These are phyloP conservation scores for Pichia nakasei DNA, from an alignment of 805 yeast species.

Conservation along the genomic window DNA sequence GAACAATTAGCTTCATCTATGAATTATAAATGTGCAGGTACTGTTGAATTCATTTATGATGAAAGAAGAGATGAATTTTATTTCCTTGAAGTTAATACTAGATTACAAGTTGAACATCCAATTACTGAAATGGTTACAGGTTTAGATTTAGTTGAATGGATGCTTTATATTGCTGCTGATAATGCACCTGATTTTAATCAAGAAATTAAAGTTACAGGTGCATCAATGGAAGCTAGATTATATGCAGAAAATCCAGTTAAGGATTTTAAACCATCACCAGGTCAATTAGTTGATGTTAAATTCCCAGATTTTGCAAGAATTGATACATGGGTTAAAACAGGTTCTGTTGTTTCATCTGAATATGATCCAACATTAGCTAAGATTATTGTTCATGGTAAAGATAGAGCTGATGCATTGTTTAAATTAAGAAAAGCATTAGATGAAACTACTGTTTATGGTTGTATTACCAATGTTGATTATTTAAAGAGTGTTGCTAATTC, in stretches of 20 bases:
- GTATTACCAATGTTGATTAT: constrained; percentile 84
- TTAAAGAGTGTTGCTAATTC: constrained; percentile 79
- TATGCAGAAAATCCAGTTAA: constrained; percentile 97
- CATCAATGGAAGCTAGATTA: constrained; percentile 92
- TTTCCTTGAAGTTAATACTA: constrained; percentile 91
- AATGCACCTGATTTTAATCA: constrained; percentile 70
- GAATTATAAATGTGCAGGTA: constrained; percentile 95
- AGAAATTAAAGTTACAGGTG: constrained; percentile 61
- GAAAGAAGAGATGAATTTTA: constrained; percentile 80
- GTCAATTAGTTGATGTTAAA: constrained; percentile 73
- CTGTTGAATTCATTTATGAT: constrained; percentile 93
- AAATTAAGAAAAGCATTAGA: constrained; percentile 73
- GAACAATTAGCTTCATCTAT: constrained; percentile 73
- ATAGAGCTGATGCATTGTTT: constrained; percentile 73
- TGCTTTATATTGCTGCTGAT: constrained; percentile 87
- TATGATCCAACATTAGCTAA: constrained; percentile 96
- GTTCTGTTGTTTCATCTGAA: constrained; percentile 82
- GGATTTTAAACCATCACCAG: constrained; percentile 94
- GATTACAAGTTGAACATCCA: constrained; percentile 97
- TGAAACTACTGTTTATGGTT: constrained; percentile 84
- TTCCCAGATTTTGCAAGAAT: constrained; percentile 91
- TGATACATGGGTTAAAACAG: constrained; percentile 90
- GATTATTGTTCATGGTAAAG: constrained; percentile 88
- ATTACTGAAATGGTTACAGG: constrained; percentile 95
- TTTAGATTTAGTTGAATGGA: constrained; percentile 92